Conservation (phyloP, 2,329 filamentous ascomycete species). For the Mollisiaceae sp. region DNA sequence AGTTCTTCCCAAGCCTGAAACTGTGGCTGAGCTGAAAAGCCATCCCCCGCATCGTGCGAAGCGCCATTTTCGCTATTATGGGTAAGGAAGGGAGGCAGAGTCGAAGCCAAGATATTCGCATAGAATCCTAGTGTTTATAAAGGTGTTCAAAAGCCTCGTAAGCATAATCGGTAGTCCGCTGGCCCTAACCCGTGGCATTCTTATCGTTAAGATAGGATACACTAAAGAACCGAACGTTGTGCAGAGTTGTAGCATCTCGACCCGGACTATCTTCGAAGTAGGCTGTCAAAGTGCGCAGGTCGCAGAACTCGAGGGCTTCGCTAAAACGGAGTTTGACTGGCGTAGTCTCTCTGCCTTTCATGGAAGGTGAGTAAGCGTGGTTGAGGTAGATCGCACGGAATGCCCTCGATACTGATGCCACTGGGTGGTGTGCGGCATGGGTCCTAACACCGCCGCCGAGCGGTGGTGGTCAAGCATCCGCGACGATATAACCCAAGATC, state of each 20-base stretch:
- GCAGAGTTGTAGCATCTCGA: slow-evolving; percentile 19
- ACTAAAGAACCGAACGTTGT: slow-evolving; percentile 24
- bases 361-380: slow-evolving; percentile 22
- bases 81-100: too few relatives aligned
- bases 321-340: slow-evolving; percentile 26
- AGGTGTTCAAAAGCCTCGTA: slow-evolving; percentile 30
- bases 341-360: slow-evolving; percentile 18
- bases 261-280: slow-evolving; percentile 27
- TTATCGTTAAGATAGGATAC: slow-evolving; percentile 27
- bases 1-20: too few relatives aligned
- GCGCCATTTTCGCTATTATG: too few relatives aligned
- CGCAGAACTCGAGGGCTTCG: slow-evolving; percentile 25
- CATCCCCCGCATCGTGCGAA: too few relatives aligned
- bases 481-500: slow-evolving; percentile 27
- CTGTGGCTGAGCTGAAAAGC: too few relatives aligned
- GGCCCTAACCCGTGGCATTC: slow-evolving; percentile 15
- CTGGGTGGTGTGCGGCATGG: slow-evolving; percentile 17
- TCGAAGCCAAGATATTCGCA: too few relatives aligned
- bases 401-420: slow-evolving; percentile 22
- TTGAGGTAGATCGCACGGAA: too few relatives aligned
- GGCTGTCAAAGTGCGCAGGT: slow-evolving; percentile 15
- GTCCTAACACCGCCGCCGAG: slow-evolving; percentile 3
- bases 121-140: slow-evolving; percentile 16
- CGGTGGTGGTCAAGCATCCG: slow-evolving; percentile 21
- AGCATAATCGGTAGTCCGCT: slow-evolving; percentile 24